Base-by-base conservation (phyloP, 352 stramenopile genomes). In the Pythium monospermum region DNA sequence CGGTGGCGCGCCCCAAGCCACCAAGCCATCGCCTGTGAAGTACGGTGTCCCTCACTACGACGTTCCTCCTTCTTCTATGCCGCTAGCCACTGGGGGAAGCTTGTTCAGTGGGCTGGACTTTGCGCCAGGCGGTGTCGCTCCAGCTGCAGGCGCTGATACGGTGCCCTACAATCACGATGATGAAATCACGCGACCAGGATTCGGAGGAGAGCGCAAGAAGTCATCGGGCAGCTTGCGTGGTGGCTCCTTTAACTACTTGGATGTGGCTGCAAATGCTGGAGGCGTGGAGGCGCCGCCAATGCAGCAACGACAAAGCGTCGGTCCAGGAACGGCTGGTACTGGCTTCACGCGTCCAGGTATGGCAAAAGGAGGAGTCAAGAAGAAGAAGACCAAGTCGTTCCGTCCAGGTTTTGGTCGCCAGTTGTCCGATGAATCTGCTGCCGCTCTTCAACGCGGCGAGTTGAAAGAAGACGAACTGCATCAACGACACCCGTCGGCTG, bases 341-440 rank as follows among this genome's bases (percentile, higher is more conserved):
- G 22, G 19, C 15, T 50, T 49, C 25, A 52, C 58, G 10, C 58
- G 58, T 23, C 44, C 52, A 7, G 50, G 57, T n/a, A 37, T 44
- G 19, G 60, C 61, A 11, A 86, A 86, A 39, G 36, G 23, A 4
- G 59, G n/a, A n/a, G n/a, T 63, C 18, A 85, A 87, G 31, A 87
- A 87, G 66, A 90, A 90, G 53, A 94, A 91, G 61, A 90, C 83
- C 28, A 91, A 91, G 62, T 84, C 70, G 12, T 94, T 94, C 42
- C 83, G 83, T 6, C 83, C 83, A 12, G 83, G 83, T 0, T 94
- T 94, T 51, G 83, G 80, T 4, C 80, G 83, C 3, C 76, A 91
- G 38, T 60, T 89, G n/a, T 94, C 83, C 27, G 83, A 94, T 54
- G 83, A 94, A 43, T 87, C 80, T 0, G 62, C 73, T n/a, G 80